Evolutionary conservation across 106 monocot genomes (phyloP).

Genomic region (Cymbidium sinense): DNA sequence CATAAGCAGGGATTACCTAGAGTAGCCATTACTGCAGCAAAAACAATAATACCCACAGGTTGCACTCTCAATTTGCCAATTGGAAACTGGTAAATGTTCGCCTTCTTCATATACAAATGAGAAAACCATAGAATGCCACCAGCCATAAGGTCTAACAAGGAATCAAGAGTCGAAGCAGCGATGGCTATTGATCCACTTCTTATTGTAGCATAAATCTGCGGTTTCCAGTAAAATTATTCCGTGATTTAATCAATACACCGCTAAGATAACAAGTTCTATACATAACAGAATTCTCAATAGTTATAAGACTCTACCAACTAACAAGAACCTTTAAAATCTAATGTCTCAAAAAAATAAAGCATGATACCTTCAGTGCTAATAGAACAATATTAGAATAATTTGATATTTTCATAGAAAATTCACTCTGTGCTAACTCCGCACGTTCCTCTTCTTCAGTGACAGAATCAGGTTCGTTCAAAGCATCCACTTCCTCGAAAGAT

Average conservation of each 20-base stretch:
- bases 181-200: slow-evolving; percentile 82
- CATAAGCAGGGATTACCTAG: slow-evolving; percentile 33
- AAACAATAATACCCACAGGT: slow-evolving; percentile 82
- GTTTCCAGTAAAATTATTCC: background rate
- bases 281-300: background rate
- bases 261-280: background rate
- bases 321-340: too few relatives aligned
- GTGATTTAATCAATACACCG: background rate
- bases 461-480: slow-evolving; percentile 13
- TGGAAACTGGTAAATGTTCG: slow-evolving; percentile 78
- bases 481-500: slow-evolving; percentile 85
- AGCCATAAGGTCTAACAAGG: slow-evolving; percentile 82
- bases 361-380: slow-evolving; percentile 60
- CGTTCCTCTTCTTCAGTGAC: slow-evolving; percentile 30
- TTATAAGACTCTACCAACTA: background rate
- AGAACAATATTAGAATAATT: slow-evolving; percentile 78
- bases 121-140: slow-evolving; percentile 94
- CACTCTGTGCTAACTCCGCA: slow-evolving; percentile 40
- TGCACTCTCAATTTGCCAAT: slow-evolving; percentile 86
- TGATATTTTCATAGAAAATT: slow-evolving; percentile 81
- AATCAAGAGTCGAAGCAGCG: slow-evolving; percentile 89
- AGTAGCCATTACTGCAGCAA: slow-evolving; percentile 88
- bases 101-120: slow-evolving; percentile 75
- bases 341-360: too few relatives aligned
- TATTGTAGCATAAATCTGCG: slow-evolving; percentile 71